These are phyloP conservation scores for Amphichorda felina DNA, from an alignment of 2,329 filamentous ascomycete species.

Conservation along the genomic window DNA sequence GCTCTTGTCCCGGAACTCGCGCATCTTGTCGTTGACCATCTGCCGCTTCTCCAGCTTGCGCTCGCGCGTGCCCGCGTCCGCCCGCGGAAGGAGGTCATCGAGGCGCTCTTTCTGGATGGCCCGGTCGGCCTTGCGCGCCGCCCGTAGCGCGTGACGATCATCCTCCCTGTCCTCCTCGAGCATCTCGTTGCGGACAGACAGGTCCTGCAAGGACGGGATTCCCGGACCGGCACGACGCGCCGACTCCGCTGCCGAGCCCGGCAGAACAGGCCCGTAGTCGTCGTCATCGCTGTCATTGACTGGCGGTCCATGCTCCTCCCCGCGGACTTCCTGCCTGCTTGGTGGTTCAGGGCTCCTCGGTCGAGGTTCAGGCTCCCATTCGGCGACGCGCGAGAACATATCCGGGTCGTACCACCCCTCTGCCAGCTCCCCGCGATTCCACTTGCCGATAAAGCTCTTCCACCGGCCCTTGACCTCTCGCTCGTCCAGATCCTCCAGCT, in stretches of 20 bases:
- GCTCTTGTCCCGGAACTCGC: slow-evolving; percentile 58
- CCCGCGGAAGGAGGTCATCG: slow-evolving; percentile 73
- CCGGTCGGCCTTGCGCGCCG: slow-evolving; percentile 52
- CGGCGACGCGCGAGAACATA: slow-evolving; percentile 36
- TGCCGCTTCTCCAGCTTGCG: slow-evolving; percentile 77
- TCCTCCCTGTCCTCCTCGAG: slow-evolving; percentile 34
- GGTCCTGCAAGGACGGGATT: slow-evolving; percentile 64
- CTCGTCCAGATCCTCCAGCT: slow-evolving; percentile 57
- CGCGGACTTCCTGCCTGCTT: slow-evolving; percentile 11
- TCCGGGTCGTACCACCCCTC: slow-evolving; percentile 89
- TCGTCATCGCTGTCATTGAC: slow-evolving; percentile 35
- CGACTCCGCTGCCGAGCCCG: slow-evolving; percentile 5
- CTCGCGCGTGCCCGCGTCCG: slow-evolving; percentile 73
- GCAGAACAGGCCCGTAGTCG: slow-evolving; percentile 38
- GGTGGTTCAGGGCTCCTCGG: neutral
- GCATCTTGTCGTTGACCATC: slow-evolving; percentile 60
- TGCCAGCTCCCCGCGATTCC: slow-evolving; percentile 80
- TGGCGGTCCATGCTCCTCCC: slow-evolving; percentile 17
- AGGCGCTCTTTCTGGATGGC: slow-evolving; percentile 56
- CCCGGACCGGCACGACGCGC: slow-evolving; percentile 33
- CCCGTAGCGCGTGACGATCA: slow-evolving; percentile 44
- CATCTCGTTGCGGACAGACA: slow-evolving; percentile 47
- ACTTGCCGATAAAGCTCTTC: slow-evolving; percentile 87
- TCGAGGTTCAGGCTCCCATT: slow-evolving; percentile 10
- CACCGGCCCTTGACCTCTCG: slow-evolving; percentile 73